Evolutionary conservation across 169 alveolate genomes (phyloP).

Genomic region (Eimeria brunetti): DNA sequence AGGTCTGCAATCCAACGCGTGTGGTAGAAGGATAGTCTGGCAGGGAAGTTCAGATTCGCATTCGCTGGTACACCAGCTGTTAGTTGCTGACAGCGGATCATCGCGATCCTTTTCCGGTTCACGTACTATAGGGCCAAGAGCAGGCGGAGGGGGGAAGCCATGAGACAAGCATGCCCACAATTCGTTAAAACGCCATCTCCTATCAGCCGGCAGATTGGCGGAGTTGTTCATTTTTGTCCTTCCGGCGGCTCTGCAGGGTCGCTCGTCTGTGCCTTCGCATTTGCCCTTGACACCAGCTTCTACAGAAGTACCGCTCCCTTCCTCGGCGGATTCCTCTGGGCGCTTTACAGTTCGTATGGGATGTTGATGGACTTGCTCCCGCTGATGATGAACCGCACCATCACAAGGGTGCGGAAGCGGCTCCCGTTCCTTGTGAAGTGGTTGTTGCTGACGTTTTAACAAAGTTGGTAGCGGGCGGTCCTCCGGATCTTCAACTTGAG

Average conservation of each 20-base stretch:
- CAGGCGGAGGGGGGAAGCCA: conserved; percentile 34
- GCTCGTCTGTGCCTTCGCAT: background rate
- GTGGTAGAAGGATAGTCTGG: conserved; percentile 29
- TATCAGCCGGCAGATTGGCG: conserved; percentile 13
- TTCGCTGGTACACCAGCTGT: conserved; percentile 46
- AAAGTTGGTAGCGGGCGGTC: conserved; percentile 65
- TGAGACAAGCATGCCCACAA: conserved; percentile 58
- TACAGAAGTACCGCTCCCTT: no score
- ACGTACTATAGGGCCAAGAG: background rate
- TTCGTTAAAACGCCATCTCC: conserved; percentile 46
- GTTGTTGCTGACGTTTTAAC: conserved; percentile 27
- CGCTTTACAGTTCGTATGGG: background rate
- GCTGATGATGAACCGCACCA: background rate
- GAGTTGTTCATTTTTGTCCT: background rate
- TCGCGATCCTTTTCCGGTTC: background rate
- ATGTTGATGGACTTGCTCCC: background rate
- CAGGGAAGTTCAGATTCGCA: conserved; percentile 69
- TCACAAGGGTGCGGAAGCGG: background rate
- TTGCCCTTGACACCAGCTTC: background rate
- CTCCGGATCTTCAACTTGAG: conserved; percentile 36
- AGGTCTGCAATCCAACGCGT: background rate
- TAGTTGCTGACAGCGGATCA: background rate
- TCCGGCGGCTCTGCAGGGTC: background rate
- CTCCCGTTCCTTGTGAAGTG: background rate
- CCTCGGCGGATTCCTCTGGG: background rate